Conservation (phyloP, 192 early-diverging fungal species). For the Entophlyctis helioformis region DNA sequence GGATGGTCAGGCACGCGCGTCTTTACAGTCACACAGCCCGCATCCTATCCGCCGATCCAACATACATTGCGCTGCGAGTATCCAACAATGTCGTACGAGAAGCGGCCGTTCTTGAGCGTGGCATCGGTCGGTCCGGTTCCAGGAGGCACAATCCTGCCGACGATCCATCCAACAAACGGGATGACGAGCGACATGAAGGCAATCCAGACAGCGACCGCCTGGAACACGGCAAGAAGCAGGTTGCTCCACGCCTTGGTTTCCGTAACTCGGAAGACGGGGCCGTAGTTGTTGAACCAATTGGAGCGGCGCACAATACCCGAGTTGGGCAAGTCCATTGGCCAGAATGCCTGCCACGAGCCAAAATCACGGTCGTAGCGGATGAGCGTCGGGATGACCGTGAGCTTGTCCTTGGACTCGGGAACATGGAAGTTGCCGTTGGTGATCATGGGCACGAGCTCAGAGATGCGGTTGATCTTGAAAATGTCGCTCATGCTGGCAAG, state of each 20-base stretch:
- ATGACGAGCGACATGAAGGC: constrained; percentile 12
- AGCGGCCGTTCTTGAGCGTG: constrained; percentile 34
- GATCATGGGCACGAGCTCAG: too few relatives aligned
- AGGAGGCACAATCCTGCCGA: constrained; percentile 43
- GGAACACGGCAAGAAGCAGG: constrained; percentile 26
- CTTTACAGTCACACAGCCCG: too few relatives aligned
- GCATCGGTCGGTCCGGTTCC: constrained; percentile 60
- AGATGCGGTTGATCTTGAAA: constrained; percentile 5
- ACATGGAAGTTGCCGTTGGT: too few relatives aligned
- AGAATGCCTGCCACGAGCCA: constrained; percentile 48
- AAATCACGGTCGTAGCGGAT: too few relatives aligned
- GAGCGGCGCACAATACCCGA: constrained; percentile 54
- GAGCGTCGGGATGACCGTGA: constrained; percentile 4
- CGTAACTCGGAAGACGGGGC: constrained; percentile 41
- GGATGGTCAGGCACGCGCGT: too few relatives aligned
- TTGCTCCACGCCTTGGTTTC: constrained; percentile 48
- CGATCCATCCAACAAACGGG: constrained; percentile 30
- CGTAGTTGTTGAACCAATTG: constrained; percentile 45
- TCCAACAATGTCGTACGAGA: constrained; percentile 35
- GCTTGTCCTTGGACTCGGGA: constrained; percentile 12
- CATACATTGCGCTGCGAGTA: constrained; percentile 22
- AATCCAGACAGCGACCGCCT: constrained; percentile 26
- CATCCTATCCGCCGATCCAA: too few relatives aligned
- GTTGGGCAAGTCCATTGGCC: constrained; percentile 54
- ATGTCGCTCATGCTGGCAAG: constrained; percentile 23